Evolutionary conservation across 345 rosid species (phyloP).

Genomic region (Camelina neglecta): DNA sequence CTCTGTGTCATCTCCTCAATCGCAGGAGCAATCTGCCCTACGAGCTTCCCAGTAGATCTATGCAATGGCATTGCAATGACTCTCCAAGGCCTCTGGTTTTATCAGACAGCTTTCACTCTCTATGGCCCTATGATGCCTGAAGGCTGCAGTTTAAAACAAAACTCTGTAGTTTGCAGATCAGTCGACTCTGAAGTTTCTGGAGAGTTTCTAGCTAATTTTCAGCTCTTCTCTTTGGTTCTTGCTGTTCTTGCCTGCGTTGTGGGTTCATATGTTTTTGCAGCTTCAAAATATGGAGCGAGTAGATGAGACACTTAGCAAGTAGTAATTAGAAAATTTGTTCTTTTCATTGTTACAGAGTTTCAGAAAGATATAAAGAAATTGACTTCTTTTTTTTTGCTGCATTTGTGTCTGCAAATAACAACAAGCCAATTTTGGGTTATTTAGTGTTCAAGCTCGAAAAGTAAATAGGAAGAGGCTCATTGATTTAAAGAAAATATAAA

Average conservation of each 20-base stretch:
- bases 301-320: slow-evolving; percentile 27
- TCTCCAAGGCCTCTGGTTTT: slow-evolving; percentile 98
- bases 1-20: slow-evolving; percentile 67
- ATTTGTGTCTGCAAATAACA: not conserved
- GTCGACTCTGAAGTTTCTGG: slow-evolving; percentile 65
- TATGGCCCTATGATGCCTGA: slow-evolving; percentile 95
- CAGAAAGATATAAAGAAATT: not conserved
- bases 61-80: slow-evolving; percentile 76
- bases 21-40: slow-evolving; percentile 77
- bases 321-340: slow-evolving; percentile 4
- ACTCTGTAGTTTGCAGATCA: slow-evolving; percentile 58
- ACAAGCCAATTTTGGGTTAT: not conserved
- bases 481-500: not conserved
- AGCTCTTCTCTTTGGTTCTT: slow-evolving; percentile 70
- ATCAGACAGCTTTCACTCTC: slow-evolving; percentile 92
- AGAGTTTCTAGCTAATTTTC: slow-evolving; percentile 83
- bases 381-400: too few species aligned
- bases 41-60: slow-evolving; percentile 82
- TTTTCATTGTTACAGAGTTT: not conserved
- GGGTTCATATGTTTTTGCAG: slow-evolving; percentile 60
- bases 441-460: too few species aligned
- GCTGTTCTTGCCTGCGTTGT: slow-evolving; percentile 68
- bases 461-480: not conserved
- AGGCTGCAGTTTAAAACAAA: slow-evolving; percentile 65
- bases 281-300: slow-evolving; percentile 56